Percentiles rank a stretch among this genome's conserved stretches.
Evolutionary conservation across 768 basidiomycete species (phyloP).

Genomic region (Dentipellis fragilis): DNA sequence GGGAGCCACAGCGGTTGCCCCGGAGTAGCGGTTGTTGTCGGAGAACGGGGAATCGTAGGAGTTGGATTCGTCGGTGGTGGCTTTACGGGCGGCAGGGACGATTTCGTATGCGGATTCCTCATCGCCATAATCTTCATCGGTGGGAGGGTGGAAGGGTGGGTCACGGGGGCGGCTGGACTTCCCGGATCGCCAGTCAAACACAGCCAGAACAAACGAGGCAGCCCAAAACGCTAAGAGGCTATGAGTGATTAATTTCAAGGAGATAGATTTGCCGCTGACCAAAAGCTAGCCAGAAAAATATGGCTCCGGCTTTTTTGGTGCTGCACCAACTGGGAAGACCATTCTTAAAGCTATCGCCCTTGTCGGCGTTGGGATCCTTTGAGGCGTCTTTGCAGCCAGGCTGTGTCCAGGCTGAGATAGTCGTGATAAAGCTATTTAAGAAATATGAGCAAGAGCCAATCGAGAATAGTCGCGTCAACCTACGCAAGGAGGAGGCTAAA

Average conservation of each 20-base stretch:
- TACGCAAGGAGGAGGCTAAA: slow-evolving; percentile 71
- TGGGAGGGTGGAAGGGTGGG: slow-evolving; percentile 66
- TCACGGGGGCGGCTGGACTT: slow-evolving; percentile 47
- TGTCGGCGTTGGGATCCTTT: slow-evolving; percentile 69
- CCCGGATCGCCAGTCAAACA: slow-evolving; percentile 72
- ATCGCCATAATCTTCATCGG: slow-evolving; percentile 38
- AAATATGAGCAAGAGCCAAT: slow-evolving; percentile 11
- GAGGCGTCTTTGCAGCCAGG: slow-evolving; percentile 79
- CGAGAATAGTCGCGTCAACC: slow-evolving; percentile 23
- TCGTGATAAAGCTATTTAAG: slow-evolving; percentile 50
- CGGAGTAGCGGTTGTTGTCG: slow-evolving; percentile 42
- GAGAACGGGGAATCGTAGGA: slow-evolving; percentile 37
- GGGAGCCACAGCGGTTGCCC: slow-evolving; percentile 22
- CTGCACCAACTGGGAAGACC: slow-evolving; percentile 77
- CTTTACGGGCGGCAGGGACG: slow-evolving; percentile 29
- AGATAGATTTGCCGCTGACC: slow-evolving; percentile 30
- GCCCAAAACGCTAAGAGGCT: slow-evolving; percentile 57
- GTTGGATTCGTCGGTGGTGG: slow-evolving; percentile 7
- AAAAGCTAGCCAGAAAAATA: slow-evolving; percentile 86
- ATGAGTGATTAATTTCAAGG: not conserved
- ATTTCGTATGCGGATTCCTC: slow-evolving; percentile 44
- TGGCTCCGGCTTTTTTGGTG: slow-evolving; percentile 83
- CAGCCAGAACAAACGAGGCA: slow-evolving; percentile 52
- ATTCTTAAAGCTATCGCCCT: slow-evolving; percentile 52
- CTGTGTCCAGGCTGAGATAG: slow-evolving; percentile 82